Evolutionary conservation across 345 rosid species (phyloP), one percentile per base, ranked within the genome.

Genomic region (Eucalyptus regnans): DNA sequence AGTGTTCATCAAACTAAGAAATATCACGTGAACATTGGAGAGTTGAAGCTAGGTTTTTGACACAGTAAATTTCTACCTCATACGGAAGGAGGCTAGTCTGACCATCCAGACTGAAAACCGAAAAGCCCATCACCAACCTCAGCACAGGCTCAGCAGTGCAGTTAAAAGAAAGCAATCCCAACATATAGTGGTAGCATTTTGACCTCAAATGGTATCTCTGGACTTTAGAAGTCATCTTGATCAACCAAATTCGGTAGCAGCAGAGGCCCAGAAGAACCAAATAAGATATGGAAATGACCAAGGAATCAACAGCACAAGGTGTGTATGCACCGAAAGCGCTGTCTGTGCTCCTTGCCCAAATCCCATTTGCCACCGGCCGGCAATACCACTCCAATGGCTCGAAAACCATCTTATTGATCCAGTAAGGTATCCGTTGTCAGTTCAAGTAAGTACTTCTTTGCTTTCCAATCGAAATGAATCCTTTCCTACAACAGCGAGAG

Each of bases 281-380:
- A 92, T 96, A 91, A 86, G 99, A 97, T 91, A 94, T 27, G 85
- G 91, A 91, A 31, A 96, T 90, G 89, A 96, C 98, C 41, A 94
- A 27, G 23, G 95, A 90, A 89, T 95, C 96, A 22, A 95, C 92
- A 2, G 95, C 98, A 86, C 99, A 97, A 9, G 98, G 96, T 50
- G 97, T 94, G 90, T 92, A 95, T n/a, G 93, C 92, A 8, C 98
- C 97, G 87, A 97, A 96, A 44, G 96, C 95, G 88, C 97, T 93
- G 88, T 93, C 92, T 22, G 87, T 94, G 51, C 88, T 86, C 88
- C 90, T 93, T 43, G 92, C 92, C 98, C 99, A 96, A 89, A 93
- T 87, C 62, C 96, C 96, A 66, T 95, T 90, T 16, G 92, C 87
- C 91, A 90, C 90, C 25, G 98, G 98, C 58, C 90, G 92, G 88